A percentile compares a stretch with the other conserved stretches of the same genome.
Conservation (phyloP, 2,329 filamentous ascomycete genomes). For the Monilinia vaccinii-corymbosi region DNA sequence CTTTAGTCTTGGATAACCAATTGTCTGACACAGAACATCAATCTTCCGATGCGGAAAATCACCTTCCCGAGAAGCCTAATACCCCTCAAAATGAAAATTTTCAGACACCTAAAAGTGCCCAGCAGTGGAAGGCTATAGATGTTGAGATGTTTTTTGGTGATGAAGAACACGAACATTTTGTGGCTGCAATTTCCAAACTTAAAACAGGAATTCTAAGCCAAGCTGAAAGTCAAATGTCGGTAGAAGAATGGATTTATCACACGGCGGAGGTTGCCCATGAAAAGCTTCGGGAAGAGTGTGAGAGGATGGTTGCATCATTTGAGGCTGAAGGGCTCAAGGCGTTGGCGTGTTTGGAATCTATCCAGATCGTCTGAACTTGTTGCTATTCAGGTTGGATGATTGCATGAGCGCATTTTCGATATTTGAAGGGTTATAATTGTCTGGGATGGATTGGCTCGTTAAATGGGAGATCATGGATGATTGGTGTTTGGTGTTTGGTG, state of each 20-base stretch:
- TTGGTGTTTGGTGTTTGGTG: not conserved
- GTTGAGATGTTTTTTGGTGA: conserved; percentile 59
- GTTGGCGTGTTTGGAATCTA: conserved; percentile 59
- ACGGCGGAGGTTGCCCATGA: conserved; percentile 75
- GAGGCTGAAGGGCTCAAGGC: conserved; percentile 75
- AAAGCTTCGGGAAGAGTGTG: conserved; percentile 70
- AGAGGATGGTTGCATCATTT: conserved; percentile 72
- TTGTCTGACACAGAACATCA: conserved; percentile 62
- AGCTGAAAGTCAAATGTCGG: conserved; percentile 80
- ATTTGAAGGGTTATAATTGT: not conserved
- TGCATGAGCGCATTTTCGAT: not conserved
- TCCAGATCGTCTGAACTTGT: not conserved
- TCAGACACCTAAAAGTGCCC: conserved; percentile 45
- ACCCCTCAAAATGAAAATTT: conserved; percentile 49
- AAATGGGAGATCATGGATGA: not conserved
- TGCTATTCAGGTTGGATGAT: not conserved
- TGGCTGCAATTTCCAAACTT: conserved; percentile 38
- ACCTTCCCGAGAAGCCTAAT: conserved; percentile 34
- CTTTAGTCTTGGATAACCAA: conserved; percentile 42
- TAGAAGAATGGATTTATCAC: conserved; percentile 84
- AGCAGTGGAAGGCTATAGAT: conserved; percentile 65
- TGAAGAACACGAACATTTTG: conserved; percentile 24
- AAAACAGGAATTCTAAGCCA: conserved; percentile 55
- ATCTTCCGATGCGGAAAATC: conserved; percentile 73
- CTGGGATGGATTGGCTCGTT: not conserved